Evolutionary conservation across 345 rosid species (phyloP).

Genomic region (Salix brachista): DNA sequence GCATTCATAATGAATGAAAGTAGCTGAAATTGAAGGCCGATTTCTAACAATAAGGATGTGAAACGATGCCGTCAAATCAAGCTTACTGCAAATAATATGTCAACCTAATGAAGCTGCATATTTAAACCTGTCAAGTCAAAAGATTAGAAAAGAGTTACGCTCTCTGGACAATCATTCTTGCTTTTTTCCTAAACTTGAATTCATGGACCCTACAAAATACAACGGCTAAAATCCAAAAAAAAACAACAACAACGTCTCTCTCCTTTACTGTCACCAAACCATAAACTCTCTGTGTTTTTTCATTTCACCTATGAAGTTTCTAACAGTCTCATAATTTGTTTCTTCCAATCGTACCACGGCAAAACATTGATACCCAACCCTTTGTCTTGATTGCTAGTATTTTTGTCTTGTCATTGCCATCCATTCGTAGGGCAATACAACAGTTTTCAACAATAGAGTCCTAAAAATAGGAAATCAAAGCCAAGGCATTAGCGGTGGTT

Average conservation of each 20-base stretch:
- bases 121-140: background rate
- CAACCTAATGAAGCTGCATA: background rate
- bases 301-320: background rate
- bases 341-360: background rate
- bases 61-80: background rate
- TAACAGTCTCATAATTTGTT: background rate
- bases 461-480: constrained; percentile 3
- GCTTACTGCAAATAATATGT: background rate
- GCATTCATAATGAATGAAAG: too few relatives aligned
- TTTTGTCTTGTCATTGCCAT: background rate
- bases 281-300: background rate
- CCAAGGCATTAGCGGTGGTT: background rate
- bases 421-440: background rate
- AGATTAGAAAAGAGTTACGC: background rate
- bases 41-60: background rate
- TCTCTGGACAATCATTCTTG: background rate
- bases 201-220: background rate
- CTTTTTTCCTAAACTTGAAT: background rate
- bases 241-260: background rate
- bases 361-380: background rate
- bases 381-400: background rate
- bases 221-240: background rate
- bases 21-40: background rate
- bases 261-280: background rate
- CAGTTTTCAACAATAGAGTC: background rate